phyloP scores from a whole-genome alignment of 371 early-diverging fungal genomes.

The Mortierella sp. region DNA sequence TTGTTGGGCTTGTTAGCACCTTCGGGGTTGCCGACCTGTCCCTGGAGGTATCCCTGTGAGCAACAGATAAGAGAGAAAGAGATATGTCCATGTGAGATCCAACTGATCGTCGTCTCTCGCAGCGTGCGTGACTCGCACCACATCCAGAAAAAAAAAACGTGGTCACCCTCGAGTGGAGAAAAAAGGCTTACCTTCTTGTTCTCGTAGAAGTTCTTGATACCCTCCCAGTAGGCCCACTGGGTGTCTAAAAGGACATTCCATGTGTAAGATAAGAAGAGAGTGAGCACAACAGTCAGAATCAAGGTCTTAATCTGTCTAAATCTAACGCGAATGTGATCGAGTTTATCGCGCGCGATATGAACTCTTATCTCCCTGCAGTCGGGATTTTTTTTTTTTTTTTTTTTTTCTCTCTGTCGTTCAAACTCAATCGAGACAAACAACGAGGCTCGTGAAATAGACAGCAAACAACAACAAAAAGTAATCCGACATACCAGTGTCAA shows the following conservation, averaged over 20 bases:
- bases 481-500: constrained; percentile 13
- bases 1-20: constrained; percentile 93
- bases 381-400: not conserved
- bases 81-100: not conserved
- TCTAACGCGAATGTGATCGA: no score
- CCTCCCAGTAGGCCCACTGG: constrained; percentile 54
- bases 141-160: no score
- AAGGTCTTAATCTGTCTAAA: not conserved
- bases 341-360: no score
- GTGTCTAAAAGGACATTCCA: constrained; percentile 8
- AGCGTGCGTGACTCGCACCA: not conserved
- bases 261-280: constrained; percentile 5
- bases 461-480: not conserved
- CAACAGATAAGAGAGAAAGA: not conserved
- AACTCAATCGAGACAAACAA: not conserved
- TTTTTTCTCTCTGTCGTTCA: not conserved
- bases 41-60: constrained; percentile 75
- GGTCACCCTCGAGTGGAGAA: not conserved
- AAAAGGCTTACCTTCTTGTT: constrained; percentile 27
- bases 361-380: no score
- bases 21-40: constrained; percentile 93
- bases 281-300: constrained; percentile 7
- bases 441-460: not conserved
- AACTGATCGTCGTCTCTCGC: not conserved
- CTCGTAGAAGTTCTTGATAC: constrained; percentile 43